phyloP scores from a whole-genome alignment of 2,329 filamentous ascomycete genomes.

The Aspergillus neotritici region DNA sequence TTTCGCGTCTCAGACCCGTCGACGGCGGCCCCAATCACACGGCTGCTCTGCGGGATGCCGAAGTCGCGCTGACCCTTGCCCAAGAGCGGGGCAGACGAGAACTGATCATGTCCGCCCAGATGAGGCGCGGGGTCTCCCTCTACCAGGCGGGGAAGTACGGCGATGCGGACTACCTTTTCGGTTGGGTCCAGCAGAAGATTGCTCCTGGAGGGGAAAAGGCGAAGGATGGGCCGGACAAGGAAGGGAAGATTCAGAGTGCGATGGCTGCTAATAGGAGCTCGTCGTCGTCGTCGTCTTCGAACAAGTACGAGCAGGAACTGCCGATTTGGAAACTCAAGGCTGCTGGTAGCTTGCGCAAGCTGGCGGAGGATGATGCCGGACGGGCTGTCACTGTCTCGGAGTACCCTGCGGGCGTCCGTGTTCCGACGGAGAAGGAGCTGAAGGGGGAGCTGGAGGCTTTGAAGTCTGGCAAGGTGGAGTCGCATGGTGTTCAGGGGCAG shows the following conservation, averaged over 20 bases:
- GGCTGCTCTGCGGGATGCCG: constrained; percentile 62
- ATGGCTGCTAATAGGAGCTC: constrained; percentile 14
- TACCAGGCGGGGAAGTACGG: constrained; percentile 65
- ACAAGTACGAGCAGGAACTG: constrained; percentile 34
- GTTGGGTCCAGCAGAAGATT: constrained; percentile 48
- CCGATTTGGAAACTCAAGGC: constrained; percentile 57
- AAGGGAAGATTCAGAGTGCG: constrained; percentile 25
- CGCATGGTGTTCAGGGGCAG: background rate
- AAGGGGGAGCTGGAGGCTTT: constrained; percentile 30
- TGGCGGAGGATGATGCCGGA: constrained; percentile 47
- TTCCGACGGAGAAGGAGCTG: constrained; percentile 39
- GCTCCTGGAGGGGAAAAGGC: constrained; percentile 38
- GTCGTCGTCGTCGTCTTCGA: constrained; percentile 2
- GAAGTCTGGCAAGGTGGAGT: constrained; percentile 21
- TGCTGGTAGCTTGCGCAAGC: constrained; percentile 45
- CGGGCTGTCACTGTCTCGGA: constrained; percentile 46
- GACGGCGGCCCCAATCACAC: constrained; percentile 39
- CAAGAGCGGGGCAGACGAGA: constrained; percentile 65
- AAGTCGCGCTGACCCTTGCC: constrained; percentile 59
- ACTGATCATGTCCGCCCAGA: constrained; percentile 72
- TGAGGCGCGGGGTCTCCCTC: constrained; percentile 70
- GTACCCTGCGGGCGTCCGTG: constrained; percentile 44
- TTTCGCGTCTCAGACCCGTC: constrained; percentile 56
- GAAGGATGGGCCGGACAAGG: constrained; percentile 16
- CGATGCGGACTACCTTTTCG: constrained; percentile 67